Base-by-base conservation (phyloP, 2,329 filamentous ascomycete species). In the Cucurbitaria berberidis region DNA sequence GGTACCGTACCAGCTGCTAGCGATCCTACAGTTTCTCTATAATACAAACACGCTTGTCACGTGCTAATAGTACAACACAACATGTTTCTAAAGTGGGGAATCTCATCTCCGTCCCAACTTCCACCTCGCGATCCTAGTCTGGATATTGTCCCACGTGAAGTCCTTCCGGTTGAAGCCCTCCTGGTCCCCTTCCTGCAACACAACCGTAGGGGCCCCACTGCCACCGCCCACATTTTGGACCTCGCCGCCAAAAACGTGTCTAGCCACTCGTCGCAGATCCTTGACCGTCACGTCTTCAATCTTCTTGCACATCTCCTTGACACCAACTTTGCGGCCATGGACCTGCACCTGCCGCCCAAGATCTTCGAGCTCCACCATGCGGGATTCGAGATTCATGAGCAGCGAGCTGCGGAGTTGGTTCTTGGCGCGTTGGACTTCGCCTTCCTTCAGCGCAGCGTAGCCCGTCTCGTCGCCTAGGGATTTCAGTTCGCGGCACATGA, bases 311-410 rank as follows among this genome's bases (percentile, higher is more conserved):
- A 99, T 98, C 72, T 98, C 93, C 62, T 86, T 86, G 7, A 97
- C 93, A 1, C 93, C 89, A 6, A 98, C 86, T 79, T 97, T 96
- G 62, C 86, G 85, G 19, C 93, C 95, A 72, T 98, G 93, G n/a
- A 97, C 91, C 80, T 98, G 95, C 10, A 99, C 91, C 74, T 97
- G 93, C 58, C 95, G 82, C 19, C 95, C 95, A 0, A 99, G 83
- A 73, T 99, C 95, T 77, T 99, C 95, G 6, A 99, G 84, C 79
- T 98, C 95, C 9, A 99, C 92, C 92, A 99, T 97, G 55, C 95
- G 85, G 64, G 87, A 92, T 79, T 99, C 95, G 24, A 99, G 85
- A 77, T 99, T 99, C 95, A 99, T 99, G 44, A 99, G 84, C 35
- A 99, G 81, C 51, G 86, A 90, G 13, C 88, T 93, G 36, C 93